phyloP scores from a whole-genome alignment of 306 rosid genomes.

The Cicer bijugum region DNA sequence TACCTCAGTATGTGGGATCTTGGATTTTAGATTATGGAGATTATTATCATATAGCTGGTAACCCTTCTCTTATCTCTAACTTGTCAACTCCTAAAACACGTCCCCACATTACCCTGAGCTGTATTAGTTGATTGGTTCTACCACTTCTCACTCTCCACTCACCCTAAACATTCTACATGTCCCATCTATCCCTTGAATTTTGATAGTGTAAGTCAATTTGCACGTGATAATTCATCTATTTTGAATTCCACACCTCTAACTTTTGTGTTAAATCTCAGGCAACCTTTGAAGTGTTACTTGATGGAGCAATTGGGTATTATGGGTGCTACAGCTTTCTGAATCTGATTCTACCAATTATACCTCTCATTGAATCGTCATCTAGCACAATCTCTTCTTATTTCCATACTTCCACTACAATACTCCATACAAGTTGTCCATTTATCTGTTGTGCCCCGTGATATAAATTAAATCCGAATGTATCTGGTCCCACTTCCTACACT shows the following conservation, averaged over 20 bases:
- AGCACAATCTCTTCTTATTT: too few species aligned
- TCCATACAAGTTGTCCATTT: neutral
- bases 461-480: neutral
- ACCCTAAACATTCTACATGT: neutral
- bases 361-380: neutral
- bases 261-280: too few species aligned
- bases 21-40: too few species aligned
- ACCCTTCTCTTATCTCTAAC: neutral
- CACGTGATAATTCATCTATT: neutral
- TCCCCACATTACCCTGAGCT: neutral
- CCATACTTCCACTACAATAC: too few species aligned
- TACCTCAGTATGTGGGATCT: neutral
- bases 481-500: constrained; percentile 11
- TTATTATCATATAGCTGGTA: neutral
- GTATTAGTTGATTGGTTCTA: neutral
- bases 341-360: neutral
- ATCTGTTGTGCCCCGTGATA: neutral
- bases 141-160: neutral
- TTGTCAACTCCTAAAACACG: neutral
- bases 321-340: neutral
- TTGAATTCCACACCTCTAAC: too few species aligned
- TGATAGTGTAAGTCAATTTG: neutral
- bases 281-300: too few species aligned
- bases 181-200: neutral
- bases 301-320: neutral